These are phyloP conservation scores for Solanum habrochaites DNA, from an alignment of 257 asterid genomes.

Conservation along the genomic window DNA sequence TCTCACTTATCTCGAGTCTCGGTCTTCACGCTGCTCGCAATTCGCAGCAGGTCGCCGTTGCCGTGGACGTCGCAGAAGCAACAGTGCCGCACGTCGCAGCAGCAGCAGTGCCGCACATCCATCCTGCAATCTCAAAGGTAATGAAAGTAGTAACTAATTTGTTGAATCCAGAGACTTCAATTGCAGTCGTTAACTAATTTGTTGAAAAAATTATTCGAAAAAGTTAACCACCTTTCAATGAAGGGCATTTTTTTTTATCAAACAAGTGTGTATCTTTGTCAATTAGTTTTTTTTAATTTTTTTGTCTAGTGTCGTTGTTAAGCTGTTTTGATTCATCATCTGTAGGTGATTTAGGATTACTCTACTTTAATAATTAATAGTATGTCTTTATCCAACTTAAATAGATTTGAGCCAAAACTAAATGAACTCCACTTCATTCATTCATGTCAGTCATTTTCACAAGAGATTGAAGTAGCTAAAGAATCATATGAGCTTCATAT, in stretches of 20 bases:
- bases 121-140: background rate
- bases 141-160: background rate
- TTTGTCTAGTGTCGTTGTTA: background rate
- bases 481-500: background rate
- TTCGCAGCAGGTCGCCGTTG: background rate
- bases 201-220: no score
- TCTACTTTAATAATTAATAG: background rate
- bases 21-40: background rate
- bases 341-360: background rate
- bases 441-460: background rate
- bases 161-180: background rate
- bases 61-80: background rate
- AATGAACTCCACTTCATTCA: background rate
- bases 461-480: background rate
- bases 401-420: background rate
- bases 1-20: background rate
- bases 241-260: background rate
- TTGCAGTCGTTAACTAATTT: background rate
- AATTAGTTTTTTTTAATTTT: no score
- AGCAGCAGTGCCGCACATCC: background rate
- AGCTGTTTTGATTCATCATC: background rate
- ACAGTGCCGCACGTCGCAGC: no score
- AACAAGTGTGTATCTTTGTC: background rate
- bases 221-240: background rate
- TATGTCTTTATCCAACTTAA: background rate